Conservation (phyloP, 2,329 filamentous ascomycete species). For the Apiospora sp. region DNA sequence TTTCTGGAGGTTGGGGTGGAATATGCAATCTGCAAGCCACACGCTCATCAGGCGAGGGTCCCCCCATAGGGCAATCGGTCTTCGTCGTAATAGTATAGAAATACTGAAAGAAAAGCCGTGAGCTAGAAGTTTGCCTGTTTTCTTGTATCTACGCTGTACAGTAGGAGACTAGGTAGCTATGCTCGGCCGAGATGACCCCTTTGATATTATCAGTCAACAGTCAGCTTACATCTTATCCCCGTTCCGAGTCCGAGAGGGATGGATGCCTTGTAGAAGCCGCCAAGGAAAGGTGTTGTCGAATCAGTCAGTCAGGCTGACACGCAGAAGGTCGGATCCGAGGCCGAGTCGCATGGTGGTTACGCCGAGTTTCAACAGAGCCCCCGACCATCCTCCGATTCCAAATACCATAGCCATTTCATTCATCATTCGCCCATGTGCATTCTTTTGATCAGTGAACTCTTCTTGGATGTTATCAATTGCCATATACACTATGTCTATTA, state of each 20-base stretch:
- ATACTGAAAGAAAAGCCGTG: too few species aligned
- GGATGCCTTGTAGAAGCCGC: not conserved
- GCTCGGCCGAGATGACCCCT: not conserved
- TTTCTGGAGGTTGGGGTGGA: not conserved
- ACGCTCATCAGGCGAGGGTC: too few species aligned
- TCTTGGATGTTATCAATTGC: not conserved
- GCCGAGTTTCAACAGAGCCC: slow-evolving; percentile 4
- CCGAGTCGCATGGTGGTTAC: not conserved
- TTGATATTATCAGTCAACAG: not conserved
- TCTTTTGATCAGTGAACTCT: not conserved
- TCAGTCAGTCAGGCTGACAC: not conserved
- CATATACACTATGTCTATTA: slow-evolving; percentile 6
- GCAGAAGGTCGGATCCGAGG: slow-evolving; percentile 6
- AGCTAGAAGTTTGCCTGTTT: too few species aligned
- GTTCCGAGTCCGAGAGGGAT: not conserved
- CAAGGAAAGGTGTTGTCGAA: not conserved
- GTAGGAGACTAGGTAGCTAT: not conserved
- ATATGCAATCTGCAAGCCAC: not conserved
- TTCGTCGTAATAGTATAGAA: too few species aligned
- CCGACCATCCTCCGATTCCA: not conserved
- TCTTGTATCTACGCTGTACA: too few species aligned
- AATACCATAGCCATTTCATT: not conserved
- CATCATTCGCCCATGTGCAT: too few species aligned
- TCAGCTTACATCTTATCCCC: not conserved
- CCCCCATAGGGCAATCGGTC: too few species aligned